Conservation (phyloP, 1,284 basidiomycete genomes). For the Ustilago cynodontis region DNA sequence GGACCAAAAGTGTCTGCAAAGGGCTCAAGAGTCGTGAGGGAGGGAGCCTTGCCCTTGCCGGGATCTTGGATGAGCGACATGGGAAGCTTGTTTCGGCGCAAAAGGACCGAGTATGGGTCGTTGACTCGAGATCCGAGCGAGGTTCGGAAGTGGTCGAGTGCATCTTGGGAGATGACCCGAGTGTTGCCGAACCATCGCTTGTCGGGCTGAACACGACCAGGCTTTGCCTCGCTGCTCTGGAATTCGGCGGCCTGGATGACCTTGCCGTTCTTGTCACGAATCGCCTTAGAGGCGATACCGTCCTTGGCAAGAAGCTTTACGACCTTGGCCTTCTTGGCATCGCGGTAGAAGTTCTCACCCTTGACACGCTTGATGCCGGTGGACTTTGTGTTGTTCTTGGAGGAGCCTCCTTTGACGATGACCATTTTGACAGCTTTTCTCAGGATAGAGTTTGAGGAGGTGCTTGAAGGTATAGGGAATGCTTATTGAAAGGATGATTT, state of each 20-base stretch:
- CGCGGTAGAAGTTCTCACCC: conserved; percentile 70
- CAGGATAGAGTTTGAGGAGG: background rate
- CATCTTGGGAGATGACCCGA: conserved; percentile 79
- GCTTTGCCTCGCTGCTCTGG: conserved; percentile 67
- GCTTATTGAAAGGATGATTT: conserved; percentile 2
- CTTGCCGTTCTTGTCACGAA: conserved; percentile 66
- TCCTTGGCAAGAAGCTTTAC: conserved; percentile 68
- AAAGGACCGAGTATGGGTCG: conserved; percentile 67
- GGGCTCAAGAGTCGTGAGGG: conserved; percentile 64
- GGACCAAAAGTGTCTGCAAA: conserved; percentile 68
- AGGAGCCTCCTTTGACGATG: conserved; percentile 57
- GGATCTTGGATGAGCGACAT: conserved; percentile 68
- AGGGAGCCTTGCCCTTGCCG: conserved; percentile 60
- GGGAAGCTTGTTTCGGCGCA: conserved; percentile 68
- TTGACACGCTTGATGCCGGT: conserved; percentile 58
- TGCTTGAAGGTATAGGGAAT: conserved; percentile 24
- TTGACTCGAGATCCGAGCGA: conserved; percentile 63
- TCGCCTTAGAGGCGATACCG: conserved; percentile 65
- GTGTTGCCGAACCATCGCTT: conserved; percentile 79
- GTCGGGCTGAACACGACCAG: conserved; percentile 69
- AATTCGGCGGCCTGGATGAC: conserved; percentile 67
- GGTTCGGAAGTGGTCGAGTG: conserved; percentile 74
- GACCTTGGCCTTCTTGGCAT: conserved; percentile 68
- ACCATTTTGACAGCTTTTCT: conserved; percentile 42
- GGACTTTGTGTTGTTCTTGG: conserved; percentile 54